Conservation (phyloP, 83 land plant genomes). For the Thuja plicata region DNA sequence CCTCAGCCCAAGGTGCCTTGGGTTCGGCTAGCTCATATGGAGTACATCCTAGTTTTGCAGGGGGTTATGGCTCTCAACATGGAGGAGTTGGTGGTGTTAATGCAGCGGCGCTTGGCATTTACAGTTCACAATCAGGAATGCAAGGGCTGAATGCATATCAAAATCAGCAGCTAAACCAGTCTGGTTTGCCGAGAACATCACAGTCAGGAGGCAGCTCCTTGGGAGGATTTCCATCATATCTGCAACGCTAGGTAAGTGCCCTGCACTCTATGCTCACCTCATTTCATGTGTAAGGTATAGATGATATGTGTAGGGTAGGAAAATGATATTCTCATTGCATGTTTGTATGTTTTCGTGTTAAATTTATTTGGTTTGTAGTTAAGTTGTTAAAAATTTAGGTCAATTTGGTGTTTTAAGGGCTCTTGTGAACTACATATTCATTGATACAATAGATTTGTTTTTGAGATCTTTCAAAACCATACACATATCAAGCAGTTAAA, state of each 20-base stretch:
- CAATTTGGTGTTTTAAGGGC: too few species aligned
- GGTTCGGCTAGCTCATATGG: constrained; percentile 15
- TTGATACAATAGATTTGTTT: too few species aligned
- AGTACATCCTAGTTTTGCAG: constrained; percentile 24
- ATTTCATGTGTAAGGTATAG: neutral
- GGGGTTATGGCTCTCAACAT: constrained; percentile 25
- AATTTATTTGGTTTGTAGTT: too few species aligned
- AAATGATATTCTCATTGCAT: neutral
- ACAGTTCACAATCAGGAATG: constrained; percentile 29
- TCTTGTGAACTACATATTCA: too few species aligned
- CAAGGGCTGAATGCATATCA: constrained; percentile 39
- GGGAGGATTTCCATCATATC: constrained; percentile 29
- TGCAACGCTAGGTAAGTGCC: constrained; percentile 8
- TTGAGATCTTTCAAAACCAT: too few species aligned
- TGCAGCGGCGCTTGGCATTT: constrained; percentile 31
- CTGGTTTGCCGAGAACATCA: constrained; percentile 23
- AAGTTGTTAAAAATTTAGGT: too few species aligned
- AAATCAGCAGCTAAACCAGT: constrained; percentile 21
- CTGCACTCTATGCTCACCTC: neutral
- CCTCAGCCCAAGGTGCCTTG: constrained; percentile 11
- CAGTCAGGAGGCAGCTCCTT: constrained; percentile 33
- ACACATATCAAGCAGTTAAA: too few species aligned
- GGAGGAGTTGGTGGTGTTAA: constrained; percentile 26
- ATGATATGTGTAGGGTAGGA: too few species aligned
- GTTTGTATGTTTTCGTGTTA: too few species aligned